phyloP scores from a whole-genome alignment of 2,329 filamentous ascomycete species.

The Ophiostoma montium region DNA sequence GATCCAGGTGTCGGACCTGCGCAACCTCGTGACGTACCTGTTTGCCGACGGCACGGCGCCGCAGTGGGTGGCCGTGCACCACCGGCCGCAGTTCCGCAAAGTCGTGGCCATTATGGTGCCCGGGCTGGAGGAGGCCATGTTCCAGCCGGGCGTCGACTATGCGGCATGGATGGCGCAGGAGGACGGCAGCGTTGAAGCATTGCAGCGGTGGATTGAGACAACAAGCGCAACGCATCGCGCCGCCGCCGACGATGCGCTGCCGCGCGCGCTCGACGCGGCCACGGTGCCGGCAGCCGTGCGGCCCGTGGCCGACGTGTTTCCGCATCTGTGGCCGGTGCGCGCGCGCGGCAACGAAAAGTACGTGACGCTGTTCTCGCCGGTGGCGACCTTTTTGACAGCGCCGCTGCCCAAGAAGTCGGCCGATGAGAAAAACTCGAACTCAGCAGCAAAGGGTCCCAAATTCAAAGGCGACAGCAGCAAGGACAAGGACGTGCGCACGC shows the following conservation, averaged over 20 bases:
- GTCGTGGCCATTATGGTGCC: constrained; percentile 87
- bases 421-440: constrained; percentile 34
- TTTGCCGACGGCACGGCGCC: constrained; percentile 51
- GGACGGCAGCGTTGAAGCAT: constrained; percentile 17
- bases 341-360: constrained; percentile 71
- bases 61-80: constrained; percentile 49
- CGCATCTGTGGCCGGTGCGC: constrained; percentile 77
- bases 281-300: constrained; percentile 39
- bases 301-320: constrained; percentile 68
- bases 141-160: constrained; percentile 46
- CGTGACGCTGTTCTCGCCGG: constrained; percentile 70
- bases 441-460: constrained; percentile 23
- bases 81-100: constrained; percentile 54
- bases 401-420: constrained; percentile 57
- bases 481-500: constrained; percentile 63
- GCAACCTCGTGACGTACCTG: constrained; percentile 51
- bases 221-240: constrained; percentile 27
- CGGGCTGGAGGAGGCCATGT: constrained; percentile 81
- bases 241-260: constrained; percentile 43
- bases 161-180: constrained; percentile 27
- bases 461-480: constrained; percentile 44
- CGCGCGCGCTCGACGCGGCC: constrained; percentile 35
- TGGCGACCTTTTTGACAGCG: constrained; percentile 70
- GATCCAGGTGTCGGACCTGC: constrained; percentile 48
- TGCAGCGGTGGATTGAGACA: constrained; percentile 22